Percentiles rank a stretch among this genome's conserved stretches.
Conservation (phyloP, 108 stramenopile genomes). For the Licmophora abbreviata region DNA sequence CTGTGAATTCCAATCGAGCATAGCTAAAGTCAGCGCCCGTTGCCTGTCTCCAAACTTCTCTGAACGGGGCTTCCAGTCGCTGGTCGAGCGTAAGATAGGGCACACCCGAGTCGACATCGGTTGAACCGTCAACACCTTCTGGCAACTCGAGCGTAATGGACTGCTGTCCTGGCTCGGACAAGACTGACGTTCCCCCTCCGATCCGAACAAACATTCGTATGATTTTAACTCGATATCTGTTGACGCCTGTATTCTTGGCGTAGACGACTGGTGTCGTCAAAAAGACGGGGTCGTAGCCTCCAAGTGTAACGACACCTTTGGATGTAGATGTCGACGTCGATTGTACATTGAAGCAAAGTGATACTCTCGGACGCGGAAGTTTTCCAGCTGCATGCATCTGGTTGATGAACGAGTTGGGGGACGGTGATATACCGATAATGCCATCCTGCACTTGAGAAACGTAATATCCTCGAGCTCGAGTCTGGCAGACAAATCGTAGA, state of each 20-base stretch:
- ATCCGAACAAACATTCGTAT: constrained; percentile 1
- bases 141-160: not conserved
- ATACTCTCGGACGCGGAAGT: constrained; percentile 28
- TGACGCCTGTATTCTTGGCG: constrained; percentile 16
- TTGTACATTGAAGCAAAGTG: constrained; percentile 24
- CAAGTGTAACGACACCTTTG: constrained; percentile 17
- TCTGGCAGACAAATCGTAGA: constrained; percentile 42
- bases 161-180: not conserved
- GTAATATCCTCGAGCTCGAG: constrained; percentile 30
- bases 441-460: constrained; percentile 38
- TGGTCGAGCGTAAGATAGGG: not conserved
- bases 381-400: constrained; percentile 38
- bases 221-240: not conserved
- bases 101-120: not conserved
- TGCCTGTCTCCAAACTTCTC: constrained; percentile 1
- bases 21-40: not conserved
- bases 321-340: not conserved
- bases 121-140: not conserved
- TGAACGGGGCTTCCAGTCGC: not conserved
- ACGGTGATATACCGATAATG: constrained; percentile 24
- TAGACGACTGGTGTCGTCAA: constrained; percentile 31
- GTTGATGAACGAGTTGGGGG: constrained; percentile 31
- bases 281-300: constrained; percentile 29
- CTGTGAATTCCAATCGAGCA: not conserved
- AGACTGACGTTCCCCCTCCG: not conserved